Evolutionary conservation across 2,329 filamentous ascomycete genomes (phyloP).

Genomic region (Talaromyces rugulosus): DNA sequence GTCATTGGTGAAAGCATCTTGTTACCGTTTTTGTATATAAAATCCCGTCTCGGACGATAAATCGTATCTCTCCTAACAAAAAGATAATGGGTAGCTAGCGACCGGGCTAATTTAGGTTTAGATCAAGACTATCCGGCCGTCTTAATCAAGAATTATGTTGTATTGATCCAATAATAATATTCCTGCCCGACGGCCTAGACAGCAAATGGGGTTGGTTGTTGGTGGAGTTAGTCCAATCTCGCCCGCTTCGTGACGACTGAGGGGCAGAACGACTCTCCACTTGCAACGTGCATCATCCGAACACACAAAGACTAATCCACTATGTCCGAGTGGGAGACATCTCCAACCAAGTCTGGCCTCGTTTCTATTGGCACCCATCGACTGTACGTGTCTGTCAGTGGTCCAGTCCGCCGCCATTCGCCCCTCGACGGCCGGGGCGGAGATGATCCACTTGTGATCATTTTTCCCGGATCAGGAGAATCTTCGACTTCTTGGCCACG

Average conservation of each 20-base stretch:
- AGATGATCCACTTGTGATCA: slow-evolving; percentile 27
- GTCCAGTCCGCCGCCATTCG: slow-evolving; percentile 17
- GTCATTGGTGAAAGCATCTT: slow-evolving; percentile 7
- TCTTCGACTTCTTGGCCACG: slow-evolving; percentile 29
- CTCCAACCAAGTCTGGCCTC: slow-evolving; percentile 15
- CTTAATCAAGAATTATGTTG: background rate
- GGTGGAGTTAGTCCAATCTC: background rate
- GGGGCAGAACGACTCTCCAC: background rate
- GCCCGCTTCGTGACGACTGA: background rate
- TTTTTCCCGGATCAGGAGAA: slow-evolving; percentile 34
- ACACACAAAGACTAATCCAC: background rate
- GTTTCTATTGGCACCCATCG: slow-evolving; percentile 30
- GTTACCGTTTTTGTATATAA: slow-evolving; percentile 10
- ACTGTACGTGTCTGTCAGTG: slow-evolving; percentile 27
- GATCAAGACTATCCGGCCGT: background rate
- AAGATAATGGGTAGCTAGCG: background rate
- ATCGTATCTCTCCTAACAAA: background rate
- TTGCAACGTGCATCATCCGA: background rate
- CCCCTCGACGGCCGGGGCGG: background rate
- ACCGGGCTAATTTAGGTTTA: background rate
- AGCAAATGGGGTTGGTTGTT: background rate
- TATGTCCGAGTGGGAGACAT: slow-evolving; percentile 6
- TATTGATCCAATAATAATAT: background rate
- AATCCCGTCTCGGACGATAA: slow-evolving; percentile 4
- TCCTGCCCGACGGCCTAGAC: background rate